These are phyloP conservation scores for Aspergillus bombycis DNA, from an alignment of 2,329 filamentous ascomycete species.

Conservation along the genomic window DNA sequence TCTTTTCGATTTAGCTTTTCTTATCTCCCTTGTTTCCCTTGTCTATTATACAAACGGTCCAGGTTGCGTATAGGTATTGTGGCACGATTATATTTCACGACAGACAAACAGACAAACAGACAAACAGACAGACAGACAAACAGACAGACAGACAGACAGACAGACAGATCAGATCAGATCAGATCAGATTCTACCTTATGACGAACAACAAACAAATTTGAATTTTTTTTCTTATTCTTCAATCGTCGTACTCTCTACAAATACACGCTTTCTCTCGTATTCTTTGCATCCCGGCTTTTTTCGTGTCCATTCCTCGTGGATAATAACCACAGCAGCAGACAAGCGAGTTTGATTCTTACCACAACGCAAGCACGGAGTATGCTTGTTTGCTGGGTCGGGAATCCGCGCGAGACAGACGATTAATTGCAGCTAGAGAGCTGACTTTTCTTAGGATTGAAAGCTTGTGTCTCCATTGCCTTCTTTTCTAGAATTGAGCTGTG, in stretches of 20 bases:
- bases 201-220: slow-evolving; percentile 6
- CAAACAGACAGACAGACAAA: neutral
- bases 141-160: neutral
- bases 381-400: neutral
- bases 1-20: neutral
- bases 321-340: neutral
- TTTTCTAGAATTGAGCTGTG: no score
- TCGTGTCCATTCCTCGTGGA: neutral
- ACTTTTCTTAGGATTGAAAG: no score
- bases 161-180: neutral
- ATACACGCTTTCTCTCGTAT: neutral
- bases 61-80: neutral
- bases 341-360: neutral
- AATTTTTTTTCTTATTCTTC: neutral
- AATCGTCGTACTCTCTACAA: neutral
- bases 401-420: neutral
- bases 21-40: neutral
- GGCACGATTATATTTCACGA: slow-evolving; percentile 6
- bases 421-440: slow-evolving; percentile 6
- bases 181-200: neutral
- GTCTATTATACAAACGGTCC: slow-evolving; percentile 1
- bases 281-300: neutral
- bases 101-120: neutral
- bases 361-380: neutral
- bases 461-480: no score